Percentiles rank a stretch among this genome's conserved stretches.
phyloP scores from a whole-genome alignment of 495 filamentous ascomycete genomes.

The Aspergillus sparsus region DNA sequence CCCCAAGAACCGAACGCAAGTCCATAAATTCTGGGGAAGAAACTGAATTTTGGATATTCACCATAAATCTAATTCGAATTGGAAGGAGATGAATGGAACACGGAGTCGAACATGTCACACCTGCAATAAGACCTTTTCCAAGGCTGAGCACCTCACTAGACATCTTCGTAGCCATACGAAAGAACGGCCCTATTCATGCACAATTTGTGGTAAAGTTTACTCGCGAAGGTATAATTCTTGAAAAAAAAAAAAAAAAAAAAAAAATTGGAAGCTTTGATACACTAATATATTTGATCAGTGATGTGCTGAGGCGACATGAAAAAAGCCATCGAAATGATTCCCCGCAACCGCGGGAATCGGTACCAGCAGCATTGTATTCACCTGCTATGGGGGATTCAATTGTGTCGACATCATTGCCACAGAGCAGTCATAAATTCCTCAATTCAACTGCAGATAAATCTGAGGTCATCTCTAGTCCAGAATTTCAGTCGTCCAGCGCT shows the following conservation, averaged over 20 bases:
- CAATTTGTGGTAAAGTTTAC: constrained; percentile 32
- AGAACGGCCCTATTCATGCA: constrained; percentile 35
- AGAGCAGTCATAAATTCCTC: neutral
- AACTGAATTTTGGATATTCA: neutral
- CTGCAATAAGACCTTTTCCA: constrained; percentile 34
- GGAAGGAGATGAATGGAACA: neutral
- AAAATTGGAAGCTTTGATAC: no score
- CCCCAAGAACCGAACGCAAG: no score
- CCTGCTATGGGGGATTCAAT: neutral
- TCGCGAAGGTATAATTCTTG: constrained; percentile 24
- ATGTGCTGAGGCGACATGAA: constrained; percentile 32
- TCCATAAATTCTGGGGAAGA: neutral
- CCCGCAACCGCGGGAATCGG: neutral
- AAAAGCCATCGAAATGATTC: constrained; percentile 20
- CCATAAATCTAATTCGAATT: neutral
- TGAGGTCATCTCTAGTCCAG: neutral
- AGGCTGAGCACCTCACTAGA: constrained; percentile 35
- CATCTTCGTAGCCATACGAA: constrained; percentile 39
- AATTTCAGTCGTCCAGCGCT: neutral
- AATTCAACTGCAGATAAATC: neutral
- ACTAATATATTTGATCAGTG: constrained; percentile 19
- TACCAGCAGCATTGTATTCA: neutral
- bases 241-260: no score
- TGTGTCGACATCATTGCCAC: neutral
- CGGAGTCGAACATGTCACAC: constrained; percentile 11